Conservation (phyloP, 179 eudicot genomes). For the Pouteria campechiana region DNA sequence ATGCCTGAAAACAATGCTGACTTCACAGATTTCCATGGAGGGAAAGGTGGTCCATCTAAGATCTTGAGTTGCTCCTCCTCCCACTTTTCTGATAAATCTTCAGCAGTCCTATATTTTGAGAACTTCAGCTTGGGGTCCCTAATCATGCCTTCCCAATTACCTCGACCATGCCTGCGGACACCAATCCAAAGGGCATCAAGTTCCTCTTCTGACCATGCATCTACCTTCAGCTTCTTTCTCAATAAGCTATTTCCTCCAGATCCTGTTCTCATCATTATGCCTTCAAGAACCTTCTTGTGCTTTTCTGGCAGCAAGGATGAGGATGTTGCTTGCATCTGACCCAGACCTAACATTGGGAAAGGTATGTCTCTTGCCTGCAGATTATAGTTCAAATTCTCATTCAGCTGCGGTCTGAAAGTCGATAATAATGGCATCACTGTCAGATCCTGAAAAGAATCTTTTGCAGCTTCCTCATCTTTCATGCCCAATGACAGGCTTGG, state of each 20-base stretch:
- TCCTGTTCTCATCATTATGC: slow-evolving; percentile 82
- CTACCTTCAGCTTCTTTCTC: slow-evolving; percentile 51
- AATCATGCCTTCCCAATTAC: slow-evolving; percentile 82
- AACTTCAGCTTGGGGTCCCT: slow-evolving; percentile 72
- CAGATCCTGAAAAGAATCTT: slow-evolving; percentile 19
- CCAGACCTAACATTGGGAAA: slow-evolving; percentile 50
- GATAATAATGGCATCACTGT: slow-evolving; percentile 49
- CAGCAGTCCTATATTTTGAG: slow-evolving; percentile 52
- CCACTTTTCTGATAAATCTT: slow-evolving; percentile 78
- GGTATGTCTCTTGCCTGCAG: slow-evolving; percentile 39
- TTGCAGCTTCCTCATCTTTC: slow-evolving; percentile 26
- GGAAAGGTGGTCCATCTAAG: slow-evolving; percentile 32
- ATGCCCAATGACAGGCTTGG: slow-evolving; percentile 64
- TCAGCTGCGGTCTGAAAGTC: slow-evolving; percentile 43
- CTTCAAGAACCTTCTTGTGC: slow-evolving; percentile 85
- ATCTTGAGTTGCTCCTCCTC: slow-evolving; percentile 83
- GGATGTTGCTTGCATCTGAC: slow-evolving; percentile 34
- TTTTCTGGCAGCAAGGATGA: slow-evolving; percentile 70
- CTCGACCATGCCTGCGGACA: slow-evolving; percentile 85
- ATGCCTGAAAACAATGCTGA: slow-evolving; percentile 42
- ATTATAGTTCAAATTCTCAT: slow-evolving; percentile 23
- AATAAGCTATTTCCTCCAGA: slow-evolving; percentile 36
- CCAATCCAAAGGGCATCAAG: slow-evolving; percentile 98
- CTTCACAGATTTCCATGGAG: slow-evolving; percentile 24
- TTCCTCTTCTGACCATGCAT: slow-evolving; percentile 93